Base-by-base conservation (phyloP, 306 rosid species). In the Vachellia pachyceras region DNA sequence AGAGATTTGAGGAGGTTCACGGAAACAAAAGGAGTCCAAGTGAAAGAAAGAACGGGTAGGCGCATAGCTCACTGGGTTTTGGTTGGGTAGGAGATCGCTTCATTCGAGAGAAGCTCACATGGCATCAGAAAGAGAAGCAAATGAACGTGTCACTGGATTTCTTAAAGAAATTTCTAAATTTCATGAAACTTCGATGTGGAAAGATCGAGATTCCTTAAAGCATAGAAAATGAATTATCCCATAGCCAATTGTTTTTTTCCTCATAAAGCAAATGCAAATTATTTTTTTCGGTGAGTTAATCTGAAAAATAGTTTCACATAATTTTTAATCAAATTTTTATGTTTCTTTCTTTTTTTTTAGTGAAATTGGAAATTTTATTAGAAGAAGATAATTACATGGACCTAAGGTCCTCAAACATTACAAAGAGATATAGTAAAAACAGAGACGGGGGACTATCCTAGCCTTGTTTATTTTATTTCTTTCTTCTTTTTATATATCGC, bases 31-130 rank as follows among this genome's bases (percentile, higher is more conserved):
- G 86, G 71, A 25, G 49, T 66, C 35, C 35, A 78, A 63, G 63
- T 33, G 25, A 69, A 69, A 73, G 86, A 69, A 20, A 55, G 40
- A 61, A 12, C 70, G 87, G 42, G 77, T 42, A 46, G 67, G 87
- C 80, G 77, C 81, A 82, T 54, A 79, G 64, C 82, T 81, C 69
- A 36, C 82, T 84, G 83, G 88, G 87, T 79, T 81, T 73, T 87
- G 87, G 89, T 83, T 77, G 88, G 85, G 55, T 77, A 85, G 80
- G 61, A 52, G 86, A 85, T 75, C 86, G 78, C 94, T 71, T 72
- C 77, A 84, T 78, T 86, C 90, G 75, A 90, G 94, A 82, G 82
- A 81, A 22, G 36, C 75, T 92, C 98, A 91, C 97, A 91, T 91
- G 98, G 91, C 90, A 88, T 84, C 88, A 79, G 84, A 85, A 82